Base-by-base conservation (phyloP, 2,329 filamentous ascomycete genomes). In the Colletotrichum graminicola region DNA sequence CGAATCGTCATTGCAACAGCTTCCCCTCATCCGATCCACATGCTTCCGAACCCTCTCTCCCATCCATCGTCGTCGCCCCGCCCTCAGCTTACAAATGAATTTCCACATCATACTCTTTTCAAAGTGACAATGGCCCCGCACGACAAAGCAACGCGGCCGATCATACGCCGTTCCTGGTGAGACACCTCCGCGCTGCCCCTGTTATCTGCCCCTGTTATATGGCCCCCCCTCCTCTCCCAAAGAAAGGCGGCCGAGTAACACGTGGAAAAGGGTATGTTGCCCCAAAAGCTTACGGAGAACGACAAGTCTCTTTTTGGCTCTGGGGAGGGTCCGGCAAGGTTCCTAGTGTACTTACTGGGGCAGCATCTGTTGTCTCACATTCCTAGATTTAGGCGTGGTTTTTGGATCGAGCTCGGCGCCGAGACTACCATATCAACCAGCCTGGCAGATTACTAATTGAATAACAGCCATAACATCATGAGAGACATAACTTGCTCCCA, bases 21-120 rank as follows among this genome's bases (percentile, higher is more conserved):
- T 45, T 39, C 32, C 59, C 29, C 32, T 36, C 26, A 32, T 29
- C n/a, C n/a, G n/a, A 39, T 5, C 29, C 57, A 12, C 18, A 34
- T 47, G 45, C 39, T 5, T 34, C 39, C 23, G 18, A 54, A 21
- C 64, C 67, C 49, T 34, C 56, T n/a, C 39, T 21, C 21, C 29
- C 36, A 21, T 18, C 60, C 52, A 47, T 63, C 57, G 63, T 62
- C 68, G 67, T 43, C 45, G 11, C 59, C 16, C 32, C 5, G n/a
- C 47, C 23, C 11, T 26, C 8, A 71, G 68, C 64, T 71, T 71
- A 68, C 65, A 71, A 71, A 71, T 68, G 59, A n/a, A n/a, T 34
- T 61, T 29, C 43, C 45, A 54, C 57, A 67, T 62, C 57, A 67
- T 45, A 34, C 57, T 49, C 39, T 34, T 43, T 21, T 8, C 51